A percentile compares a stretch with the other conserved stretches of the same genome.
Evolutionary conservation across 192 early-diverging fungal species (phyloP).

Genomic region (Coemansia sp.): DNA sequence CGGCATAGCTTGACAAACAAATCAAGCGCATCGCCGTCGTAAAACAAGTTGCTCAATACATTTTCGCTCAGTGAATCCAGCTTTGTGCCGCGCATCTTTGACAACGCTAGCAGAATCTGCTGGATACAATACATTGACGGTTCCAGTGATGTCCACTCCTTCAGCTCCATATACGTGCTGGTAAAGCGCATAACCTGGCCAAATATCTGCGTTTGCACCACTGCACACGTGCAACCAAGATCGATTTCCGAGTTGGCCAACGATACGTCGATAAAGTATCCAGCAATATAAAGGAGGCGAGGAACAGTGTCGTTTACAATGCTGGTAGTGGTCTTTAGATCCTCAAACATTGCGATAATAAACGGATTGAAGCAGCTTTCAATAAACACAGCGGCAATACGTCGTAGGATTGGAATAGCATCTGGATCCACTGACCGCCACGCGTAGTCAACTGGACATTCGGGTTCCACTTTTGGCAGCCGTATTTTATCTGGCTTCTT

Average conservation of each 20-base stretch:
- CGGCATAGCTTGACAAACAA: slow-evolving; percentile 48
- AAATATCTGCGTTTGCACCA: slow-evolving; percentile 41
- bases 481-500: slow-evolving; percentile 17
- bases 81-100: slow-evolving; percentile 41
- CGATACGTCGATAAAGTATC: slow-evolving; percentile 51
- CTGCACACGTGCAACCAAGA: slow-evolving; percentile 33
- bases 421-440: slow-evolving; percentile 33
- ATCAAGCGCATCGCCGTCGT: slow-evolving; percentile 51
- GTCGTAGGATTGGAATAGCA: slow-evolving; percentile 30
- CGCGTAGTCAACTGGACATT: slow-evolving; percentile 26
- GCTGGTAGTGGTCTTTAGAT: slow-evolving; percentile 16
- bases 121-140: slow-evolving; percentile 52
- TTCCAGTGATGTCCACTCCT: slow-evolving; percentile 33
- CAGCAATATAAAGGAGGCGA: slow-evolving; percentile 41
- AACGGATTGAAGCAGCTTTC: slow-evolving; percentile 54
- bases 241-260: slow-evolving; percentile 47
- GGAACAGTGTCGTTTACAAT: slow-evolving; percentile 24
- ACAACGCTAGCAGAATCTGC: slow-evolving; percentile 36
- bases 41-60: slow-evolving; percentile 49
- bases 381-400: slow-evolving; percentile 38
- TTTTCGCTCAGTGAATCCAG: slow-evolving; percentile 40
- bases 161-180: slow-evolving; percentile 43
- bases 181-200: slow-evolving; percentile 41
- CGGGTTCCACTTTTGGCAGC: slow-evolving; percentile 15
- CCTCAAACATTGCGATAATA: slow-evolving; percentile 39